A percentile compares a stretch with the other conserved stretches of the same genome.
Evolutionary conservation across 805 yeast genomes (phyloP).

Genomic region (Cyberlindnera nakhonratchasimensis): DNA sequence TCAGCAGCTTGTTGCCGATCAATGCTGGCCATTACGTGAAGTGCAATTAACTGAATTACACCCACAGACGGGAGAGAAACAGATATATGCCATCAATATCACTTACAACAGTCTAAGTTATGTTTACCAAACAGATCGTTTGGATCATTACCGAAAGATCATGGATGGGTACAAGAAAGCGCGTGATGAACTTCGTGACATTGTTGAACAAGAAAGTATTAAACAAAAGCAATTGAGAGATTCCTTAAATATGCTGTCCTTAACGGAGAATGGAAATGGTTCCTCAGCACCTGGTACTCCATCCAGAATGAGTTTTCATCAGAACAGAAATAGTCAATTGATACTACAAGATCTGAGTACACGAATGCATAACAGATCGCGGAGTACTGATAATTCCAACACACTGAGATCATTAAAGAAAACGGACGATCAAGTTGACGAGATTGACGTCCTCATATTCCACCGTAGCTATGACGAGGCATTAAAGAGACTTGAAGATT

Average conservation of each 20-base stretch:
- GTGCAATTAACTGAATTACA: conserved; percentile 34
- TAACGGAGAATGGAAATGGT: conserved; percentile 19
- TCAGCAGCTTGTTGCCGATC: conserved; percentile 57
- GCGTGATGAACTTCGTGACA: conserved; percentile 54
- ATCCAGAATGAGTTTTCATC: conserved; percentile 25
- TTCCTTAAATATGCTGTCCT: conserved; percentile 41
- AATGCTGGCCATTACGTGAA: conserved; percentile 74
- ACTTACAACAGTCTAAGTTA: conserved; percentile 46
- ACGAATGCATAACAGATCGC: conserved; percentile 56
- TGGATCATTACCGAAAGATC: conserved; percentile 53
- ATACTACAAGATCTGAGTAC: conserved; percentile 56
- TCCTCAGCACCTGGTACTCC: conserved; percentile 27
- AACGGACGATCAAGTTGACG: conserved; percentile 62
- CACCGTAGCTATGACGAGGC: conserved; percentile 51
- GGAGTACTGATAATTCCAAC: conserved; percentile 45
- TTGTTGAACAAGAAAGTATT: conserved; percentile 46
- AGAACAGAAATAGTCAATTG: conserved; percentile 32
- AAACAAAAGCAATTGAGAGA: conserved; percentile 42
- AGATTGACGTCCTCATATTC: conserved; percentile 63
- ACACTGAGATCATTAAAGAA: conserved; percentile 45
- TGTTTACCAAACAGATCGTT: conserved; percentile 58
- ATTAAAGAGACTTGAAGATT: conserved; percentile 31
- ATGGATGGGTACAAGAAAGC: conserved; percentile 57
- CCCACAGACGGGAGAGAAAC: conserved; percentile 17
- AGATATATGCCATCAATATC: conserved; percentile 42